These are phyloP conservation scores for Tuber melanosporum DNA, from an alignment of 495 filamentous ascomycete genomes.

Conservation along the genomic window DNA sequence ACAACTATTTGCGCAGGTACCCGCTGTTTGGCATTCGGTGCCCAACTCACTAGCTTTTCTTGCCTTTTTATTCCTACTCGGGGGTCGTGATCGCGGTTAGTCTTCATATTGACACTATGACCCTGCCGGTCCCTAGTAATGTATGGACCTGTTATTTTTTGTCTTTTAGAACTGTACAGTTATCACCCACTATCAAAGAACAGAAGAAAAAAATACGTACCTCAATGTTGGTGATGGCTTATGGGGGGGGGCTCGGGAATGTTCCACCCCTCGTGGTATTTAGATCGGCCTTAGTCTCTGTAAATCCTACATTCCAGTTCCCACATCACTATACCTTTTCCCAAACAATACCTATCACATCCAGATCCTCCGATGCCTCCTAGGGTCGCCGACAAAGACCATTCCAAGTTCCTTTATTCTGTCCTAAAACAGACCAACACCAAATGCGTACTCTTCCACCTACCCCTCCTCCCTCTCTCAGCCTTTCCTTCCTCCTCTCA, in stretches of 20 bases:
- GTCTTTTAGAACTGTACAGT: background rate
- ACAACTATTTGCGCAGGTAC: background rate
- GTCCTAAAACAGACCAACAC: slow-evolving; percentile 7
- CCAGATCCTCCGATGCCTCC: background rate
- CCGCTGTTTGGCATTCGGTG: background rate
- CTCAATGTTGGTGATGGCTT: background rate
- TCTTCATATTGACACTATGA: background rate
- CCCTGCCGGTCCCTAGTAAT: background rate
- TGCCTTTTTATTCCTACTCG: background rate
- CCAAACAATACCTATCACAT: background rate
- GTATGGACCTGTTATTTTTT: background rate
- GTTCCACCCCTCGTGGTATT: background rate
- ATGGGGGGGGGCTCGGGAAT: background rate
- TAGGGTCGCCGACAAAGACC: background rate
- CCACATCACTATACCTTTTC: background rate
- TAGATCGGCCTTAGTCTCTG: background rate
- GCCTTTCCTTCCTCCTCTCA: background rate
- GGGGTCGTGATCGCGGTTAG: background rate
- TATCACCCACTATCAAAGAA: background rate
- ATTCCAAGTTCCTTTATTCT: slow-evolving; percentile 5
- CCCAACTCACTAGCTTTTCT: background rate
- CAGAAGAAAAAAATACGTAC: background rate
- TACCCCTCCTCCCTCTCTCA: background rate
- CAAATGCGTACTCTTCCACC: background rate
- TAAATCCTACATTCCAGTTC: background rate